Conservation (phyloP, 176 grass and related monocot genomes). For the Zoysia pacifica region DNA sequence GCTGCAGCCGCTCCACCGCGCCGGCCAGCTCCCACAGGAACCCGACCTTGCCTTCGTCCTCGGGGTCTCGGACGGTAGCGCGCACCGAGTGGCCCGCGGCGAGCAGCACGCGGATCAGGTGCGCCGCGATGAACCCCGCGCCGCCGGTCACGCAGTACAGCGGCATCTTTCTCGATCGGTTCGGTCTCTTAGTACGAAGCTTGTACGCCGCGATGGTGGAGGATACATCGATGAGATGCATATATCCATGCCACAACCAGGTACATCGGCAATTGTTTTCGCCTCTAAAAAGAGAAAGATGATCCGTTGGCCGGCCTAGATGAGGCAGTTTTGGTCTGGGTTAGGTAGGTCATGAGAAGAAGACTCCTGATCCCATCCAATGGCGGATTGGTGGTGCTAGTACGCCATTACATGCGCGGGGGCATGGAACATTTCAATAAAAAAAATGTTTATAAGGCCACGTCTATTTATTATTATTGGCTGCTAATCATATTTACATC, state of each 20-base stretch:
- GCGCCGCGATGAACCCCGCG: constrained; percentile 72
- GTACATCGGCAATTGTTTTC: not conserved
- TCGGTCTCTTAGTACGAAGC: not conserved
- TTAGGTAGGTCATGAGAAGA: constrained; percentile 50
- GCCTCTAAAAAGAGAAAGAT: not conserved
- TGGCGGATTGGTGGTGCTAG: not conserved
- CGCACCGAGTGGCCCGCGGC: constrained; percentile 62
- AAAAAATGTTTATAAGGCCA: not conserved
- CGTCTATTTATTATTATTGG: not conserved
- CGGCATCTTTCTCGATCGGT: constrained; percentile 38
- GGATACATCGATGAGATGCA: not conserved
- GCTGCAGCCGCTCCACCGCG: constrained; percentile 61
- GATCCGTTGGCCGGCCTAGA: not conserved
- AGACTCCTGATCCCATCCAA: not conserved
- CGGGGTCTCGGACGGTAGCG: constrained; percentile 70
- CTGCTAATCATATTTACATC: not conserved
- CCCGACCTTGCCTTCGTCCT: constrained; percentile 56
- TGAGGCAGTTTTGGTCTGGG: constrained; percentile 1
- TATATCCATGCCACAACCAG: not conserved
- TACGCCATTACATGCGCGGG: not conserved
- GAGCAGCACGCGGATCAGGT: constrained; percentile 63
- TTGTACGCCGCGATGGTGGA: not conserved
- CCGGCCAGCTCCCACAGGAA: constrained; percentile 75
- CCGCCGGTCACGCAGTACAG: constrained; percentile 84
- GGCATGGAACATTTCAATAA: not conserved